These are phyloP conservation scores for Mucor saturninus DNA, from an alignment of 371 early-diverging fungal species.

Conservation along the genomic window DNA sequence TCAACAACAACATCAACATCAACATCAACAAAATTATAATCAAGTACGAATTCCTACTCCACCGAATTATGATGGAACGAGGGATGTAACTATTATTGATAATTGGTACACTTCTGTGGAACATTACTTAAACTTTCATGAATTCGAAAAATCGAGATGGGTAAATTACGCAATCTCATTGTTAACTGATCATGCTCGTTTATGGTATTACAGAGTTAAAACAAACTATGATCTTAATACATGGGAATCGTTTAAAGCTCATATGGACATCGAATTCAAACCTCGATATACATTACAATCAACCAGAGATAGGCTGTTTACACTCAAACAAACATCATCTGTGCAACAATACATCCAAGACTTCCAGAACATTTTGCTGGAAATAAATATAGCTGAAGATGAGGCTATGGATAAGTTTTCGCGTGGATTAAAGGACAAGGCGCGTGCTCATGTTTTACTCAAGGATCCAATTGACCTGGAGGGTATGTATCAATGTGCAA, in stretches of 20 bases:
- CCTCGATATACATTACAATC: not conserved
- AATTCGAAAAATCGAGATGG: not conserved
- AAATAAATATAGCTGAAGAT: constrained; percentile 5
- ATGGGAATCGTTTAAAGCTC: not conserved
- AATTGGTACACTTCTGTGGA: constrained; percentile 1
- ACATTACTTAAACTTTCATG: not conserved
- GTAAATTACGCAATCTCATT: not conserved
- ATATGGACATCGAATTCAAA: constrained; percentile 1
- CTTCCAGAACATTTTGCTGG: not conserved
- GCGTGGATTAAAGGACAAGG: not conserved
- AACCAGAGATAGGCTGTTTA: constrained; percentile 6
- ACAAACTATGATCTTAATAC: not conserved
- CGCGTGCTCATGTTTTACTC: constrained; percentile 1
- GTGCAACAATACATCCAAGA: constrained; percentile 8
- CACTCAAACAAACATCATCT: not conserved
- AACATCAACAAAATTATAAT: not conserved
- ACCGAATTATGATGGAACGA: constrained; percentile 5
- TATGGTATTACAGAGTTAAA: too few relatives aligned
- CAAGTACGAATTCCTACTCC: not conserved
- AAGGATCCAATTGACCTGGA: not conserved
- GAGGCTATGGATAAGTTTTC: constrained; percentile 13
- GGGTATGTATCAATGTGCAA: too few relatives aligned
- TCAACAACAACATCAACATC: not conserved
- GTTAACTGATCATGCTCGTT: constrained; percentile 1
- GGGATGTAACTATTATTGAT: not conserved